Conservation (phyloP, 805 yeast genomes). For the Maudiozyma pseudohumilis region DNA sequence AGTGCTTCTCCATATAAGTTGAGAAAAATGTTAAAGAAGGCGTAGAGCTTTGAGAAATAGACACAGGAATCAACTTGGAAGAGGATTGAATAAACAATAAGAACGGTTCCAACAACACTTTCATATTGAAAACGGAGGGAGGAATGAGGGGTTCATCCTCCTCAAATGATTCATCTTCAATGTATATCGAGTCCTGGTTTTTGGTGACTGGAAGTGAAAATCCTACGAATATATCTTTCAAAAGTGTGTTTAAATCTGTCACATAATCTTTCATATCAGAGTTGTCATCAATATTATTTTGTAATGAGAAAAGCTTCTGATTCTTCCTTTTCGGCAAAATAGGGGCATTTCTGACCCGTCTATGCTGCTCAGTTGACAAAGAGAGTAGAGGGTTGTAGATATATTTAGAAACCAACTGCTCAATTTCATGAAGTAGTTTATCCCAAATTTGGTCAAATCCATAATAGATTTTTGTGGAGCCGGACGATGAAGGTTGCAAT, state of each 20-base stretch:
- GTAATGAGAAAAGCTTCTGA: constrained; percentile 17
- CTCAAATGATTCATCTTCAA: constrained; percentile 49
- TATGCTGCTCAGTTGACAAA: constrained; percentile 1
- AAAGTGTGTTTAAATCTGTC: constrained; percentile 33
- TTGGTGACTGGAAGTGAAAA: constrained; percentile 34
- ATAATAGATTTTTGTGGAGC: constrained; percentile 19
- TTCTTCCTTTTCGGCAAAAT: constrained; percentile 9
- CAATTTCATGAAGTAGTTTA: constrained; percentile 30
- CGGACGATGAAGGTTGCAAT: constrained; percentile 16
- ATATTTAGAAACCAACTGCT: constrained; percentile 16
- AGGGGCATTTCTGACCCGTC: constrained; percentile 6
- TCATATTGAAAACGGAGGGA: constrained; percentile 69
- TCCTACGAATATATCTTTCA: constrained; percentile 67
- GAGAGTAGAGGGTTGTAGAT: constrained; percentile 12
- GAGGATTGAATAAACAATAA: constrained; percentile 58
- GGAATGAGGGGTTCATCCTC: constrained; percentile 57
- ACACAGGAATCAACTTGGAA: constrained; percentile 31
- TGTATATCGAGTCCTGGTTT: constrained; percentile 36
- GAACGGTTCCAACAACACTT: constrained; percentile 65
- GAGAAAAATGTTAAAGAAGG: constrained; percentile 44
- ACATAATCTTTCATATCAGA: constrained; percentile 27
- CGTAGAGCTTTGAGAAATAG: constrained; percentile 11
- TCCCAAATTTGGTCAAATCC: constrained; percentile 37
- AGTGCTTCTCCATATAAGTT: constrained; percentile 53
- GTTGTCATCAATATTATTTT: constrained; percentile 21